These are phyloP conservation scores for Kwoniella sp. DNA, from an alignment of 768 basidiomycete species.

Conservation along the genomic window DNA sequence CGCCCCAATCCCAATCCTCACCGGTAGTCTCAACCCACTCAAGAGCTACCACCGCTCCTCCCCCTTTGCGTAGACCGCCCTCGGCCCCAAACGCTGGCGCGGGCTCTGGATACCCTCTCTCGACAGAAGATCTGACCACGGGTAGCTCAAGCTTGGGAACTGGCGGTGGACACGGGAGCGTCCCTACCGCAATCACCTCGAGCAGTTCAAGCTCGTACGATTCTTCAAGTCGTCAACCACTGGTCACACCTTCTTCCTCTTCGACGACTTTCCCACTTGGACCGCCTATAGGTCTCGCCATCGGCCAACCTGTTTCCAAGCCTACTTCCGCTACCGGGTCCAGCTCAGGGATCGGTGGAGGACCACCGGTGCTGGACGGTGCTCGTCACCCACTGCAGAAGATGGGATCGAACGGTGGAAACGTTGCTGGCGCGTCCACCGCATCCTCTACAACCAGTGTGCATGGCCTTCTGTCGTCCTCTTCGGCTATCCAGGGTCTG, in stretches of 20 bases:
- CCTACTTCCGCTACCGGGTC: neutral
- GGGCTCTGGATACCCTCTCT: neutral
- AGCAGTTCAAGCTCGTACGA: constrained; percentile 5
- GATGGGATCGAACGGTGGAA: neutral
- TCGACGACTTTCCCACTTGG: neutral
- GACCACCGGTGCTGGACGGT: neutral
- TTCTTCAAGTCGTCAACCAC: neutral
- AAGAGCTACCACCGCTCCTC: constrained; percentile 7
- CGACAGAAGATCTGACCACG: neutral
- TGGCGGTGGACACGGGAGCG: neutral
- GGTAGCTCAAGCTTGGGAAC: neutral
- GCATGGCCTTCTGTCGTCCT: constrained; percentile 22
- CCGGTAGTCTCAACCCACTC: constrained; percentile 14
- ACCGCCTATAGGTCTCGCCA: constrained; percentile 2
- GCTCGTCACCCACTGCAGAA: constrained; percentile 2
- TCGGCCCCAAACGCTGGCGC: neutral
- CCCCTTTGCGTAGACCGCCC: neutral
- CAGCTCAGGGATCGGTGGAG: neutral
- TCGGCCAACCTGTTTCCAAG: neutral
- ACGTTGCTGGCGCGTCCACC: constrained; percentile 4
- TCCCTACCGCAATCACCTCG: neutral
- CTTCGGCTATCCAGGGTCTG: constrained; percentile 4
- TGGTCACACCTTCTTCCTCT: constrained; percentile 2
- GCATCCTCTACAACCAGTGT: constrained; percentile 28
- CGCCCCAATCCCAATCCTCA: constrained; percentile 18